These are phyloP conservation scores for Chalciporus sphaerocephalus DNA, from an alignment of 768 basidiomycete genomes.

Conservation along the genomic window DNA sequence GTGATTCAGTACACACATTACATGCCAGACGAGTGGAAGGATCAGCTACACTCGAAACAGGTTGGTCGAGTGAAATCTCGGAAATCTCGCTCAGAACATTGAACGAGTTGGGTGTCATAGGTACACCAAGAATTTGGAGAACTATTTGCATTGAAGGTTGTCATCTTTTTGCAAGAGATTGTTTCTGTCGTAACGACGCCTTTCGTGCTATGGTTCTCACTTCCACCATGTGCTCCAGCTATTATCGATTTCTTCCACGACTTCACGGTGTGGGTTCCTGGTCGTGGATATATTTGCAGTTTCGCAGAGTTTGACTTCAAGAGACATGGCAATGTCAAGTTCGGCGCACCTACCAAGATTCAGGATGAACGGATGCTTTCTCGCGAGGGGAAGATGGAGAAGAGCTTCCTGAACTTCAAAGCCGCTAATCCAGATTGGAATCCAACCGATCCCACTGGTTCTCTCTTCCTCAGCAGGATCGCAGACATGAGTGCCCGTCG, in stretches of 20 bases:
- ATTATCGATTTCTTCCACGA: conserved; percentile 98
- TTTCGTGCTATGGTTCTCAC: conserved; percentile 88
- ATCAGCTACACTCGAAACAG: conserved; percentile 81
- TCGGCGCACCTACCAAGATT: conserved; percentile 73
- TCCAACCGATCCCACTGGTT: conserved; percentile 85
- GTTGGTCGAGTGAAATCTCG: conserved; percentile 34
- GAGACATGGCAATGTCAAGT: conserved; percentile 91
- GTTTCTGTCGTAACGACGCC: conserved; percentile 91
- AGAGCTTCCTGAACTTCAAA: conserved; percentile 94
- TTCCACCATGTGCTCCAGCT: conserved; percentile 83
- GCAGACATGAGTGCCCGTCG: conserved; percentile 58
- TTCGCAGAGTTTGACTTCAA: conserved; percentile 99
- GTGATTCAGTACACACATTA: conserved; percentile 94
- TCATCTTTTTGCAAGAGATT: conserved; percentile 84
- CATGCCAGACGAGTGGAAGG: conserved; percentile 92
- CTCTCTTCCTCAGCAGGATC: conserved; percentile 83
- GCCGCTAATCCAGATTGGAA: conserved; percentile 96
- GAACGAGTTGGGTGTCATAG: conserved; percentile 34
- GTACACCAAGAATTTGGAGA: conserved; percentile 89
- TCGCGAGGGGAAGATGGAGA: conserved; percentile 98
- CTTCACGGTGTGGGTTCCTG: conserved; percentile 95
- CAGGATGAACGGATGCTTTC: conserved; percentile 75
- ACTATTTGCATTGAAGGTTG: conserved; percentile 89
- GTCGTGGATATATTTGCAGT: conserved; percentile 93
- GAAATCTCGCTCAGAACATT: background rate